Conservation (phyloP, 192 early-diverging fungal genomes). For the Backusella psychrophila region DNA sequence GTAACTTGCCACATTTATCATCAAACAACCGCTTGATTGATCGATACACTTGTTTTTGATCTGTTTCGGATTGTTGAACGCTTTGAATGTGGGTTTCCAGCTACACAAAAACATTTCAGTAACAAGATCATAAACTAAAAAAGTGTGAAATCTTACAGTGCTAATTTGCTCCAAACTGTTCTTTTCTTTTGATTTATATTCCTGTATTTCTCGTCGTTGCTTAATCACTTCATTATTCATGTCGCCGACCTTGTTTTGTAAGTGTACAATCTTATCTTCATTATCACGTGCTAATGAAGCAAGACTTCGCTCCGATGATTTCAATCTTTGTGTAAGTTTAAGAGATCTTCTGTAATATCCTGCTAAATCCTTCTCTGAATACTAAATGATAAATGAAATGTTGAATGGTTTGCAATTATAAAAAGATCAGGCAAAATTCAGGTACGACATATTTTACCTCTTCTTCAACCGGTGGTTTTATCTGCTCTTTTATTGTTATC, state of each 20-base stretch:
- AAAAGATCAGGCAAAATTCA: neutral
- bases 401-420: neutral
- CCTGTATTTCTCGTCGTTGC: constrained; percentile 39
- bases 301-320: constrained; percentile 42
- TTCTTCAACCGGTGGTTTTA: neutral
- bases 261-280: constrained; percentile 40
- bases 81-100: constrained; percentile 39
- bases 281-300: constrained; percentile 42
- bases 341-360: constrained; percentile 36
- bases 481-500: constrained; percentile 2
- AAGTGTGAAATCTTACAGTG: constrained; percentile 21
- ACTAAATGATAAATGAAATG: neutral
- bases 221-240: constrained; percentile 34
- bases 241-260: constrained; percentile 43
- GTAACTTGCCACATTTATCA: constrained; percentile 39
- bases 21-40: constrained; percentile 38
- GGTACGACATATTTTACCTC: neutral
- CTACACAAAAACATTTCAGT: constrained; percentile 9
- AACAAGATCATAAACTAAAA: neutral
- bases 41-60: constrained; percentile 41
- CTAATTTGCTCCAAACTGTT: constrained; percentile 42
- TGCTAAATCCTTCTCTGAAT: constrained; percentile 18
- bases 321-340: constrained; percentile 39
- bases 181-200: constrained; percentile 44
- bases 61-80: constrained; percentile 33